Evolutionary conservation across 2,329 filamentous ascomycete species (phyloP), one percentile per base, ranked within the genome.

Genomic region (Polytolypa hystricis): DNA sequence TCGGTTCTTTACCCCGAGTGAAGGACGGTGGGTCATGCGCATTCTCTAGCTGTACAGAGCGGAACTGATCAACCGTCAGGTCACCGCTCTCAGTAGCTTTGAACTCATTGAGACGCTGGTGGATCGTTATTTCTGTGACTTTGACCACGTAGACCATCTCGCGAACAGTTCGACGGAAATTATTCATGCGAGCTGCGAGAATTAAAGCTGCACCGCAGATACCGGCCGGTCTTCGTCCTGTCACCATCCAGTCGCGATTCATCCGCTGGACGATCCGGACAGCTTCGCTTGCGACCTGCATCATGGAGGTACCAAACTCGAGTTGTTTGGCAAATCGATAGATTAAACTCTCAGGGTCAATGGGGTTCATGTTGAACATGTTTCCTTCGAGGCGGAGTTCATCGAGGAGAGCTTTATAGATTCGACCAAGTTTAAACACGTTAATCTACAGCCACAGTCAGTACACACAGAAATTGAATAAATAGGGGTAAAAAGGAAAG

Each of bases 61-160:
- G 69, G 51, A 94, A 94, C 50, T 95, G 81, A 43, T 87, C 81
- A 14, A 98, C 83, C 0, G 85, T 91, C 59, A 96, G 72, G 34
- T 77, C 75, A 46, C 85, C 85, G 42, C 81, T 86, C 44, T 84
- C 81, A 0, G 89, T 94, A 20, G 79, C 73, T 45, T 84, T 85
- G 62, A 96, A 98, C 54, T 98, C 91, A 46, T 87, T 79, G 7
- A 98, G 66, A 43, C 91, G 85, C 55, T 89, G 84, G 52, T 86
- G 82, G 42, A 98, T 85, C 5, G 91, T 98, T 42, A 85, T 74
- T 46, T 93, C 93, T 28, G 87, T 93, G 34, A 96, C 87, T 56
- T 95, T 96, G 56, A 95, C 89, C 25, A 95, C 84, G 56, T 94
- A 96, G n/a, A 96, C 89, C 6, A 98, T 83, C 60, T 98, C 91